Evolutionary conservation across 78 protist species (phyloP).

Genomic region (Dictyostelium discoideum): DNA sequence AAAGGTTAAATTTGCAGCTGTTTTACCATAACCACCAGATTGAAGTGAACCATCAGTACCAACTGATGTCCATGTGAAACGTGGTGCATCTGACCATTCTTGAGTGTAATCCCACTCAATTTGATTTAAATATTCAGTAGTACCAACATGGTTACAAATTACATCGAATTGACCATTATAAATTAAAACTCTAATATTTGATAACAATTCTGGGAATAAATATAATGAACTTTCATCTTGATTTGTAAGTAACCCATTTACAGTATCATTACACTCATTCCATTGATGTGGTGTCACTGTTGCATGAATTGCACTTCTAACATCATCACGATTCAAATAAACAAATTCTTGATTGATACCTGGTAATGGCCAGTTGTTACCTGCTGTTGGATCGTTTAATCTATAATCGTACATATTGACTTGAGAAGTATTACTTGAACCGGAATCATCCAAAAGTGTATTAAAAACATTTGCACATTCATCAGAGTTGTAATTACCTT

Average conservation of each 20-base stretch:
- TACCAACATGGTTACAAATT: constrained; percentile 75
- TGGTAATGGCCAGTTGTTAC: constrained; percentile 54
- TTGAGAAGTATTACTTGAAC: neutral
- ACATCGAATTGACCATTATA: constrained; percentile 74
- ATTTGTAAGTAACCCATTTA: neutral
- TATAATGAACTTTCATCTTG: constrained; percentile 47
- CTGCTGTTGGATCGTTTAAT: constrained; percentile 44
- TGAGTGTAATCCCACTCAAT: constrained; percentile 33
- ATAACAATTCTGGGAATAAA: constrained; percentile 9
- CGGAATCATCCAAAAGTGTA: constrained; percentile 16
- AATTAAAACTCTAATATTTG: constrained; percentile 4
- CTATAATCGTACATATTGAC: constrained; percentile 54
- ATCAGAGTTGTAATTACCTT: constrained; percentile 1
- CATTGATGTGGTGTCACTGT: constrained; percentile 3
- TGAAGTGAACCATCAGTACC: neutral
- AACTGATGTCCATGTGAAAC: constrained; percentile 31
- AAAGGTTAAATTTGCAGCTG: constrained; percentile 36
- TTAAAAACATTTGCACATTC: constrained; percentile 55
- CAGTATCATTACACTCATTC: constrained; percentile 53
- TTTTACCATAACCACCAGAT: constrained; percentile 48
- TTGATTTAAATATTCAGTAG: constrained; percentile 19
- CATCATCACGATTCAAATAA: neutral
- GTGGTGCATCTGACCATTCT: constrained; percentile 22
- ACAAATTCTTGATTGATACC: neutral
- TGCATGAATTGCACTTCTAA: constrained; percentile 41